A percentile compares a stretch with the other conserved stretches of the same genome.
phyloP scores from a whole-genome alignment of 768 basidiomycete species.

The Hygrocybe punicea region DNA sequence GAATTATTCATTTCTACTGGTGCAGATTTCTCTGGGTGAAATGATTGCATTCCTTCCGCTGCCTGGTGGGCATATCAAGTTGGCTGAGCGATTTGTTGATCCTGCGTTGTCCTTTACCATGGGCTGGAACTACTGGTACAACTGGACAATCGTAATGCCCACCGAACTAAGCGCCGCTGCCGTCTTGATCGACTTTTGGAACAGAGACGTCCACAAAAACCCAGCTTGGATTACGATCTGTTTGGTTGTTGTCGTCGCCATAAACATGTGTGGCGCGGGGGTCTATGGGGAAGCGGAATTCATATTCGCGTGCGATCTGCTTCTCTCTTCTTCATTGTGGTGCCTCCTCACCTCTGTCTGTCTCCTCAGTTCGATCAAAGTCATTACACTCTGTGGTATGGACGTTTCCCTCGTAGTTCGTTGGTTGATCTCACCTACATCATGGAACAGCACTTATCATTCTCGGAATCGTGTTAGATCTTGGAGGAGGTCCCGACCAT shows the following conservation, averaged over 20 bases:
- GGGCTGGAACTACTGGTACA: constrained; percentile 53
- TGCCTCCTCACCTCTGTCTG: neutral
- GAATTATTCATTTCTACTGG: neutral
- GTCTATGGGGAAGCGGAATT: constrained; percentile 87
- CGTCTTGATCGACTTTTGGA: constrained; percentile 76
- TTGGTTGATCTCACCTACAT: constrained; percentile 27
- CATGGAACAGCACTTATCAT: constrained; percentile 68
- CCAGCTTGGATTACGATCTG: constrained; percentile 81
- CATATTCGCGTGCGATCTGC: constrained; percentile 66
- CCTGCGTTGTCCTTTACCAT: constrained; percentile 46
- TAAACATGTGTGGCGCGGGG: constrained; percentile 73
- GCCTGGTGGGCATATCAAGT: constrained; percentile 74
- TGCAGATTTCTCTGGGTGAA: constrained; percentile 52
- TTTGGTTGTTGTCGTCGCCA: constrained; percentile 68
- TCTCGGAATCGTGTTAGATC: constrained; percentile 72
- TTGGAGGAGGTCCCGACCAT: constrained; percentile 50
- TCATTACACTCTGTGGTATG: constrained; percentile 62
- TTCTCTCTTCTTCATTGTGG: constrained; percentile 6
- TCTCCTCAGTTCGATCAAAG: constrained; percentile 68
- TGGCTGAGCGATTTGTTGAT: constrained; percentile 80
- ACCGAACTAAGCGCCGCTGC: constrained; percentile 74
- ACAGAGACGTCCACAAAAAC: constrained; percentile 46
- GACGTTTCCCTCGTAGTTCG: neutral
- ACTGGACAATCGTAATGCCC: constrained; percentile 64
- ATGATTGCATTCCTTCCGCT: constrained; percentile 68